Conservation (phyloP, 352 stramenopile genomes). For the Phytophthora citricola region DNA sequence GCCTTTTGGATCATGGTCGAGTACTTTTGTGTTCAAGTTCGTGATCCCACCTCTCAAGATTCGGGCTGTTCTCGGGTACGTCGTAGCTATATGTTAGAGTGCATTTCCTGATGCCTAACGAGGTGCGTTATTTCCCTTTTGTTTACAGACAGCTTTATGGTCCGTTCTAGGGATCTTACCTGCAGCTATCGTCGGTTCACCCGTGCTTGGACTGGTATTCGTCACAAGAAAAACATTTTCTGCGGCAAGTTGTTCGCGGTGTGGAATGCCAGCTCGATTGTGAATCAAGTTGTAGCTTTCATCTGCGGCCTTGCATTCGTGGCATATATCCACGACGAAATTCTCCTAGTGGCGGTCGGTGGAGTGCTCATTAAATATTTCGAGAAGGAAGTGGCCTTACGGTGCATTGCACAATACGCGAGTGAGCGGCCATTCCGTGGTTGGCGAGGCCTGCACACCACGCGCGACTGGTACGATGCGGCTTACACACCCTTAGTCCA, state of each 20-base stretch:
- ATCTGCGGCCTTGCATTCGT: slow-evolving; percentile 62
- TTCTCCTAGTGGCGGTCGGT: slow-evolving; percentile 61
- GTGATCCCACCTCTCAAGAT: slow-evolving; percentile 72
- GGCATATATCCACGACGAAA: slow-evolving; percentile 73
- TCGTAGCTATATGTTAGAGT: slow-evolving; percentile 1
- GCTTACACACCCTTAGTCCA: slow-evolving; percentile 84
- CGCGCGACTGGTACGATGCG: slow-evolving; percentile 88
- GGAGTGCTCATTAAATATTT: slow-evolving; percentile 74
- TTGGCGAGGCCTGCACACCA: slow-evolving; percentile 84
- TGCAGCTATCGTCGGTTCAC: slow-evolving; percentile 60
- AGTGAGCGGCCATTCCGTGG: slow-evolving; percentile 67
- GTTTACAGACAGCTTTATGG: slow-evolving; percentile 58
- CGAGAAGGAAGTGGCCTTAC: slow-evolving; percentile 70
- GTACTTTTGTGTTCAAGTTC: slow-evolving; percentile 89
- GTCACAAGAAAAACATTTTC: slow-evolving; percentile 73
- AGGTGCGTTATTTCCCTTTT: slow-evolving; percentile 1
- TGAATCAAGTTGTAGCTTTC: slow-evolving; percentile 78
- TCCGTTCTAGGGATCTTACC: slow-evolving; percentile 72
- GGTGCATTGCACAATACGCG: slow-evolving; percentile 82
- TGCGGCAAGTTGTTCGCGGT: slow-evolving; percentile 77
- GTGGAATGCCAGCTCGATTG: slow-evolving; percentile 73
- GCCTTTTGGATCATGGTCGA: slow-evolving; percentile 84
- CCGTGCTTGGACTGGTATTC: slow-evolving; percentile 75
- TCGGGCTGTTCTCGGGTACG: slow-evolving; percentile 80
- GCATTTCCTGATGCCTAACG: slow-evolving; percentile 9